phyloP scores from a whole-genome alignment of 2,329 filamentous ascomycete genomes.

The Xylariaceae sp. region DNA sequence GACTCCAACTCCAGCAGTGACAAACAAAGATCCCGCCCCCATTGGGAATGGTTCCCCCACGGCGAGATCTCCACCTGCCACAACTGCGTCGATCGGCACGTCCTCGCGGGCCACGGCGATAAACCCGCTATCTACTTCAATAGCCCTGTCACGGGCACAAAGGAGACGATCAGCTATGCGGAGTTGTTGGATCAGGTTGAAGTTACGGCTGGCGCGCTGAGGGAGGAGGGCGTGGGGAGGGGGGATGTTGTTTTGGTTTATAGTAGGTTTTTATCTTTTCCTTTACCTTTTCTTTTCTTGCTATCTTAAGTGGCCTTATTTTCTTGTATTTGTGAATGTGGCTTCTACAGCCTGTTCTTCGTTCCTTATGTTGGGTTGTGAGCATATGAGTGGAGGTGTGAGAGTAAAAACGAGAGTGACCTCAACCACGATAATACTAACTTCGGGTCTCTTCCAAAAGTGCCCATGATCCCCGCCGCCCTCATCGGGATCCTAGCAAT shows the following conservation, averaged over 20 bases:
- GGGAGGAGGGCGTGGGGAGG: slow-evolving; percentile 75
- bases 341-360: too few species aligned
- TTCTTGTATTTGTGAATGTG: too few species aligned
- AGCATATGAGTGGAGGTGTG: background rate
- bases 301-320: background rate
- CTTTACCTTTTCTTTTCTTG: background rate
- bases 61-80: slow-evolving; percentile 88
- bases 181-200: slow-evolving; percentile 77
- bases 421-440: too few species aligned
- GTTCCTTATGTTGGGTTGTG: too few species aligned
- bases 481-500: slow-evolving; percentile 82
- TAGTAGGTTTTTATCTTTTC: slow-evolving; percentile 50
- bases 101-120: slow-evolving; percentile 71
- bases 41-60: slow-evolving; percentile 88
- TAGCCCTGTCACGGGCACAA: slow-evolving; percentile 73
- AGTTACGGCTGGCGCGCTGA: slow-evolving; percentile 73
- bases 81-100: slow-evolving; percentile 88
- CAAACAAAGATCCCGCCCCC: slow-evolving; percentile 61
- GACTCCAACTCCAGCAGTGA: too few species aligned
- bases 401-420: slow-evolving; percentile 9
- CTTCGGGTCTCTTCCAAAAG: too few species aligned
- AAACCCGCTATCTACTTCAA: slow-evolving; percentile 79
- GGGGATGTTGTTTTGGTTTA: slow-evolving; percentile 90
- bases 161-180: slow-evolving; percentile 70
- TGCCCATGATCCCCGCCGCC: slow-evolving; percentile 93